These are phyloP conservation scores for Castanopsis chinensis DNA, from an alignment of 306 rosid genomes.

Conservation along the genomic window DNA sequence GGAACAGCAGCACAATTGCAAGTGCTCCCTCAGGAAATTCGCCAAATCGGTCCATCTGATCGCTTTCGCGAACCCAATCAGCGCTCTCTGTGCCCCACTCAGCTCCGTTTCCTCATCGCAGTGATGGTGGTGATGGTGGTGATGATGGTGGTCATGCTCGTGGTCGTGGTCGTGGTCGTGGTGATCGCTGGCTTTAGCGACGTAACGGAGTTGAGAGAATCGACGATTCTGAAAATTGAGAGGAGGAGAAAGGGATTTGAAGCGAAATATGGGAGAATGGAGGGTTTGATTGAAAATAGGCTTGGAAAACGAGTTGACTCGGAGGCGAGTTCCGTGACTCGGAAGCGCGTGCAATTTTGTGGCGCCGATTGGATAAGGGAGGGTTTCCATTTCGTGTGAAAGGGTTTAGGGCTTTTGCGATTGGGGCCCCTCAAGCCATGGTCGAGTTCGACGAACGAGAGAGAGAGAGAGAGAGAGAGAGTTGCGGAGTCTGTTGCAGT, in stretches of 20 bases:
- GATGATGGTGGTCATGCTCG: slow-evolving; percentile 20
- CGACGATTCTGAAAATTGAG: slow-evolving; percentile 31
- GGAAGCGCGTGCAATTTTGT: slow-evolving; percentile 35
- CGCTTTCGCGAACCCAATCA: slow-evolving; percentile 69
- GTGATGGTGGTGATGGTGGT: slow-evolving; percentile 43
- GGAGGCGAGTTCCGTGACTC: slow-evolving; percentile 10
- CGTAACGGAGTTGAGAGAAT: slow-evolving; percentile 32
- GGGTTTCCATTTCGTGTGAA: slow-evolving; percentile 46
- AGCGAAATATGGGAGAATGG: slow-evolving; percentile 23
- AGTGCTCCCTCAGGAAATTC: slow-evolving; percentile 67
- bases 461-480: not conserved
- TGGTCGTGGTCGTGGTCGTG: slow-evolving; percentile 13
- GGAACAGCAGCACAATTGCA: slow-evolving; percentile 80
- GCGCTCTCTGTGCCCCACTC: slow-evolving; percentile 57
- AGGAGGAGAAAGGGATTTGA: slow-evolving; percentile 31
- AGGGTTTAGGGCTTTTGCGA: not conserved
- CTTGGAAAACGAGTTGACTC: slow-evolving; percentile 29
- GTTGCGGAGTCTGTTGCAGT: not conserved
- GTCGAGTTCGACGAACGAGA: not conserved
- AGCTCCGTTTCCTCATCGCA: slow-evolving; percentile 39
- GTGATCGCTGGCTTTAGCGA: slow-evolving; percentile 35
- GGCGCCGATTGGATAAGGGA: slow-evolving; percentile 36
- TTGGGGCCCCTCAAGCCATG: slow-evolving; percentile 28
- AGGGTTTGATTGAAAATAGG: slow-evolving; percentile 19
- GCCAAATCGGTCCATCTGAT: slow-evolving; percentile 81